These are phyloP conservation scores for Colletotrichum truncatum DNA, from an alignment of 2,329 filamentous ascomycete species.

Conservation along the genomic window DNA sequence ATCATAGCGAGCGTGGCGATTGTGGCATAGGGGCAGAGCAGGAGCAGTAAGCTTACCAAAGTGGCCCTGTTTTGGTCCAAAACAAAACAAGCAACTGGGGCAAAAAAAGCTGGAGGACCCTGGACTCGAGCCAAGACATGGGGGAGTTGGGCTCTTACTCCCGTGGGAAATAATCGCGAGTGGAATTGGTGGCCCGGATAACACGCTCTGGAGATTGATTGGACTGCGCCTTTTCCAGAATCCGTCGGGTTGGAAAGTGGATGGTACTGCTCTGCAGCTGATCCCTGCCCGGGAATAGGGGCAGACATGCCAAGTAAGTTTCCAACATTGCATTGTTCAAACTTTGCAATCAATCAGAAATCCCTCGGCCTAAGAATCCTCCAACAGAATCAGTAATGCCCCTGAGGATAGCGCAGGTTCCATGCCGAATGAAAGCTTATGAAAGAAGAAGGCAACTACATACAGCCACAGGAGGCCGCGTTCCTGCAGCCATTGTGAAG, in stretches of 20 bases:
- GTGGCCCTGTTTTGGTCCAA: neutral
- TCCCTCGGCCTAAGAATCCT: neutral
- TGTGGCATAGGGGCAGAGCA: no score
- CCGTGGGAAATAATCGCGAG: neutral
- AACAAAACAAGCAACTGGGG: neutral
- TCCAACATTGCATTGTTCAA: neutral
- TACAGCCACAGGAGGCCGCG: no score
- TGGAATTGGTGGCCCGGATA: neutral
- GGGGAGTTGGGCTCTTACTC: neutral
- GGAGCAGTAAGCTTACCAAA: neutral
- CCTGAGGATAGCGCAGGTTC: neutral
- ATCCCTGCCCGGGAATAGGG: neutral
- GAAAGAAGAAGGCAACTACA: no score
- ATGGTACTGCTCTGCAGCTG: neutral
- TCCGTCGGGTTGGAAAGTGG: conserved; percentile 4
- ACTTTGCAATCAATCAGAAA: neutral
- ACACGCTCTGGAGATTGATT: neutral
- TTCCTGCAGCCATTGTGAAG: no score
- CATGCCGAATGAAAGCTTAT: no score
- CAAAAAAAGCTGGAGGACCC: neutral
- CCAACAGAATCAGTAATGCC: neutral
- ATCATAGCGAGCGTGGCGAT: no score
- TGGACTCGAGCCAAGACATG: conserved; percentile 4
- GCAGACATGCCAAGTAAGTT: neutral
- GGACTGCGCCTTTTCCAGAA: neutral